Conservation (phyloP, 1,284 basidiomycete species). For the Cutaneotrichosporon daszewskae region DNA sequence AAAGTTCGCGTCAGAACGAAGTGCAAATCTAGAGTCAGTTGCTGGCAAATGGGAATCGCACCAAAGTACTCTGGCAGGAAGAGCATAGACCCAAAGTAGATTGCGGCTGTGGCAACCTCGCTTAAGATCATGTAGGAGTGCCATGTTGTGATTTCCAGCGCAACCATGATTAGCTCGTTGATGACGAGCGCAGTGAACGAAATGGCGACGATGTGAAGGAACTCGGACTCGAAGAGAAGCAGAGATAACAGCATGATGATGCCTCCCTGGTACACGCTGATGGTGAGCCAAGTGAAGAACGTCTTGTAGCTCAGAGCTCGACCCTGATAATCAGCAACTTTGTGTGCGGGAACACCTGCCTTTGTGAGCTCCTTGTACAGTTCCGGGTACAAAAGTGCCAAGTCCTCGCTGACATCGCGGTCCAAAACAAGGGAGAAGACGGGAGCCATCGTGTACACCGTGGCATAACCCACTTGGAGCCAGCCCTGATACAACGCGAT, state of each 20-base stretch:
- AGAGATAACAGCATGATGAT: conserved; percentile 98
- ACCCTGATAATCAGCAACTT: conserved; percentile 55
- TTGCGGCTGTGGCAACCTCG: conserved; percentile 77
- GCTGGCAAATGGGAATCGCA: conserved; percentile 46
- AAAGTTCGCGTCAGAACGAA: conserved; percentile 87
- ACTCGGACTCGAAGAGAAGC: conserved; percentile 93
- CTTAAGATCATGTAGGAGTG: conserved; percentile 94
- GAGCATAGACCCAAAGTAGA: conserved; percentile 87
- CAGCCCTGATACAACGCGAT: conserved; percentile 98
- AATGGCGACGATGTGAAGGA: conserved; percentile 95
- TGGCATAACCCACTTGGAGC: conserved; percentile 97
- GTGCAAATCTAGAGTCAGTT: conserved; percentile 62
- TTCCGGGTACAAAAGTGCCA: conserved; percentile 93
- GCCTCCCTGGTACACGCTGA: conserved; percentile 97
- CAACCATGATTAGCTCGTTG: conserved; percentile 99
- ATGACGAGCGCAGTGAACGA: conserved; percentile 94
- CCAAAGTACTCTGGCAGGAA: conserved; percentile 97
- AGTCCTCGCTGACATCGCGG: conserved; percentile 89
- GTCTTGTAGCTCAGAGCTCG: conserved; percentile 91
- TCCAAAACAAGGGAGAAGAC: conserved; percentile 96
- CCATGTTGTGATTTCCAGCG: conserved; percentile 96
- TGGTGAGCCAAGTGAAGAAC: conserved; percentile 97
- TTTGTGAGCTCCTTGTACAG: conserved; percentile 96
- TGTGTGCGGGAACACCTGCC: conserved; percentile 49
- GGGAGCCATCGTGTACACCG: conserved; percentile 96